These are phyloP conservation scores for Trypanosoma cruzi DNA, from an alignment of 208 protist genomes.

Conservation along the genomic window DNA sequence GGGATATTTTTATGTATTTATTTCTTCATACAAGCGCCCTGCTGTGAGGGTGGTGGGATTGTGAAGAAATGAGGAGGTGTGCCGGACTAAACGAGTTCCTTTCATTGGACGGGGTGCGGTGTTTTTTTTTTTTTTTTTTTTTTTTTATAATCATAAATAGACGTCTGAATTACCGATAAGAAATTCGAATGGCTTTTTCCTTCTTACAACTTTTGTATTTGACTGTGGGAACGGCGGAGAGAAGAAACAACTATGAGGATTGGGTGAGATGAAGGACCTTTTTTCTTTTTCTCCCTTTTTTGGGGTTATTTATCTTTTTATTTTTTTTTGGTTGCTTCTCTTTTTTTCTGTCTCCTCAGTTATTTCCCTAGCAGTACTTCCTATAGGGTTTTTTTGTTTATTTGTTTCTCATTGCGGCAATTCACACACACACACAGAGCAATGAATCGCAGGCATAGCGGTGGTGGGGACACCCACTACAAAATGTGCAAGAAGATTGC, in stretches of 20 bases:
- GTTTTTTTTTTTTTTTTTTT: conserved; percentile 24
- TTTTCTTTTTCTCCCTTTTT: conserved; percentile 6
- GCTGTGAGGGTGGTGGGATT: background rate
- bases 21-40: conserved; percentile 8
- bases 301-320: background rate
- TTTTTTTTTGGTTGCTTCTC: conserved; percentile 15
- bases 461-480: conserved; percentile 81
- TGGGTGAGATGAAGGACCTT: background rate
- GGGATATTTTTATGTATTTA: conserved; percentile 11
- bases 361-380: no score
- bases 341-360: background rate
- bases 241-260: no score
- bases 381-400: background rate
- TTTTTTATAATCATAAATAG: conserved; percentile 16
- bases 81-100: background rate
- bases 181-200: background rate
- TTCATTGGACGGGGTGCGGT: no score
- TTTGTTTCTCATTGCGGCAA: background rate
- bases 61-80: background rate
- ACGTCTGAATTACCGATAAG: background rate
- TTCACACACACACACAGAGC: background rate
- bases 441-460: conserved; percentile 17
- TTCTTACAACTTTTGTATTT: background rate
- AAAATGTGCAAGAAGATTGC: conserved; percentile 98
- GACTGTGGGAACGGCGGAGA: no score